These are phyloP conservation scores for Lentinula boryana DNA, from an alignment of 768 basidiomycete genomes.

Conservation along the genomic window DNA sequence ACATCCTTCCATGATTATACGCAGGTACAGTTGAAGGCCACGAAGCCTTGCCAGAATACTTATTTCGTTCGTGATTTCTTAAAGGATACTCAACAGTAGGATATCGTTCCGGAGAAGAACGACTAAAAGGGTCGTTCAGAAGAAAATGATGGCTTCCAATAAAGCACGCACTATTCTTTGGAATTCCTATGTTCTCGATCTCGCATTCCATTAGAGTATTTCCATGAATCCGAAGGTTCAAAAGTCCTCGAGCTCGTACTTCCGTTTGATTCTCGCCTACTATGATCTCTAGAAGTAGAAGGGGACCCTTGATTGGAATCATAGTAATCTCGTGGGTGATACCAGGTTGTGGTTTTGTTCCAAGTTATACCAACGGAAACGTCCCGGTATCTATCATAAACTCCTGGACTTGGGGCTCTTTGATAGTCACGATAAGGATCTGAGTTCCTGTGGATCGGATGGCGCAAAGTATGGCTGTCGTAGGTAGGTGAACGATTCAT, in stretches of 20 bases:
- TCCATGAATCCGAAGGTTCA: conserved; percentile 72
- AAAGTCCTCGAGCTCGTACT: conserved; percentile 46
- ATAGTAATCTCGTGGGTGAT: conserved; percentile 2
- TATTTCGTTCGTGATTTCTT: not conserved
- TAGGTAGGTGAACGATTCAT: not conserved
- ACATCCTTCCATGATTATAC: not conserved
- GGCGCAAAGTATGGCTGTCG: not conserved
- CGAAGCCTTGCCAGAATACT: not conserved
- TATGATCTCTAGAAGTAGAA: not conserved
- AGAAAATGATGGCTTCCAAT: conserved; percentile 11
- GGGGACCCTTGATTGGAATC: not conserved
- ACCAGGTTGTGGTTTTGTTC: not conserved
- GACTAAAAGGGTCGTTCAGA: conserved; percentile 7
- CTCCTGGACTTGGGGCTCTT: conserved; percentile 2
- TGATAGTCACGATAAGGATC: conserved; percentile 2
- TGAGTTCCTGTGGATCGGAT: not conserved
- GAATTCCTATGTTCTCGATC: not conserved
- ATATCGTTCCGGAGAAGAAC: not conserved
- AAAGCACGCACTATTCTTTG: conserved; percentile 8
- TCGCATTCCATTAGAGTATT: conserved; percentile 36
- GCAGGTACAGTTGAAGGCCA: conserved; percentile 9
- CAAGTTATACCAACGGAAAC: not conserved
- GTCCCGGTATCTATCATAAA: conserved; percentile 5
- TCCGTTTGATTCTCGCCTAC: conserved; percentile 2
- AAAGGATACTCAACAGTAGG: conserved; percentile 12